Base-by-base conservation (phyloP, 2,329 filamentous ascomycete species). In the Nemania diffusa region DNA sequence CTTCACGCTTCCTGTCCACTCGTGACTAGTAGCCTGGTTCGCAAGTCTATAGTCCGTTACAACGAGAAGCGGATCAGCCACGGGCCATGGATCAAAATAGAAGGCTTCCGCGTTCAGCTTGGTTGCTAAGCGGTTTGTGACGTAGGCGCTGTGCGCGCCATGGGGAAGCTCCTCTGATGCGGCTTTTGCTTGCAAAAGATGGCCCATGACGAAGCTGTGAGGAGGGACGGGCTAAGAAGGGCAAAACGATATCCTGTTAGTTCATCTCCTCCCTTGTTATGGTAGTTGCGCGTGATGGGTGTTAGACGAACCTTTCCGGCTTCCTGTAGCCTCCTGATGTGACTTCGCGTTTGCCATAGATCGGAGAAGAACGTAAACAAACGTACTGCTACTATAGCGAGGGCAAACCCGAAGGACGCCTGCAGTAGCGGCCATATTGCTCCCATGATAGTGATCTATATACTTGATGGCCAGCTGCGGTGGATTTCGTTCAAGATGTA, bases 61-160 rank as follows among this genome's bases (percentile, higher is more conserved):
- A 9, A 76, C 24, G 50, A 78, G 69, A 52, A 78, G 64, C 32
- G 76, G 75, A 44, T 67, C 59, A 53, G 64, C 68, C 51, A 78
- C 67, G 13, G 77, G 76, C 51, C 67, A 78, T 20, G 71, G 71
- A 60, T 78, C 76, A 40, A 78, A 70, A 52, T 78, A 78, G 60
- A 71, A 77, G 5, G 74, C 76, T 26, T 75, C 74, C 1, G 69
- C 60, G 0, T 70, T 62, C n/a, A 75, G 46, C 34, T 72, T 74
- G 27, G 34, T 70, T 6, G 68, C 70, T 40, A 76, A 51, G 5
- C 68, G 60, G 52, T 72, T 65, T 5, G 75, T 69, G 22, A 76
- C 71, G 42, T 75, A 75, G 46, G 61, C 62, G 56, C 73, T 76
- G 37, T 76, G 74, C 4, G 74, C 75, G 15, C 64, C 71, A 0